Evolutionary conservation across 352 stramenopile species (phyloP).

Genomic region (Phytophthora cajani): DNA sequence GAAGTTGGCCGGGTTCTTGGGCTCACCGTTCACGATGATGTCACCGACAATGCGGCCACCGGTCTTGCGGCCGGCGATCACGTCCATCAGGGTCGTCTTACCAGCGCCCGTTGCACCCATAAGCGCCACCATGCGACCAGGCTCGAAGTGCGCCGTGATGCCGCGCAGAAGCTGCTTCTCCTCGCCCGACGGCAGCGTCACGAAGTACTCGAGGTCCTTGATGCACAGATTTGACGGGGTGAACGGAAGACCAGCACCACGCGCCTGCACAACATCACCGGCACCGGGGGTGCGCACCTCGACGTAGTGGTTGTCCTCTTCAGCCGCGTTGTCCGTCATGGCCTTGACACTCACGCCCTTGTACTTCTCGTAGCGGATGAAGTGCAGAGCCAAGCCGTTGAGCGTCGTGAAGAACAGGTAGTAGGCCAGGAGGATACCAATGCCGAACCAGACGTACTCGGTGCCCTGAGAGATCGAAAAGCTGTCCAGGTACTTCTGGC

Average conservation of each 20-base stretch:
- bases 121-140: constrained; percentile 69
- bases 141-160: constrained; percentile 63
- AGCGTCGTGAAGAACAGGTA: constrained; percentile 52
- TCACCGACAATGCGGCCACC: constrained; percentile 76
- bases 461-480: constrained; percentile 52
- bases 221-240: constrained; percentile 56
- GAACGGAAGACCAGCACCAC: constrained; percentile 42
- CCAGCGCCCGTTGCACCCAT: constrained; percentile 75
- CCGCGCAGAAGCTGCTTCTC: constrained; percentile 54
- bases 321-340: constrained; percentile 36
- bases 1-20: constrained; percentile 83
- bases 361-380: constrained; percentile 55
- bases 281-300: constrained; percentile 36
- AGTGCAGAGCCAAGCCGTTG: constrained; percentile 35
- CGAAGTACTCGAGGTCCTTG: constrained; percentile 59
- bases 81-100: constrained; percentile 72
- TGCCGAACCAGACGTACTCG: constrained; percentile 54
- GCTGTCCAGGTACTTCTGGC: constrained; percentile 29
- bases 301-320: constrained; percentile 27
- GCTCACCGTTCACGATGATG: constrained; percentile 88
- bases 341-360: constrained; percentile 48
- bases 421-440: constrained; percentile 45
- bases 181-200: constrained; percentile 66
- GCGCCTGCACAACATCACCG: constrained; percentile 23
- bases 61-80: constrained; percentile 65